Percentiles rank a stretch among this genome's conserved stretches.
These are phyloP conservation scores for Penicillium aurantiogriseum DNA, from an alignment of 2,329 filamentous ascomycete genomes.

Conservation along the genomic window DNA sequence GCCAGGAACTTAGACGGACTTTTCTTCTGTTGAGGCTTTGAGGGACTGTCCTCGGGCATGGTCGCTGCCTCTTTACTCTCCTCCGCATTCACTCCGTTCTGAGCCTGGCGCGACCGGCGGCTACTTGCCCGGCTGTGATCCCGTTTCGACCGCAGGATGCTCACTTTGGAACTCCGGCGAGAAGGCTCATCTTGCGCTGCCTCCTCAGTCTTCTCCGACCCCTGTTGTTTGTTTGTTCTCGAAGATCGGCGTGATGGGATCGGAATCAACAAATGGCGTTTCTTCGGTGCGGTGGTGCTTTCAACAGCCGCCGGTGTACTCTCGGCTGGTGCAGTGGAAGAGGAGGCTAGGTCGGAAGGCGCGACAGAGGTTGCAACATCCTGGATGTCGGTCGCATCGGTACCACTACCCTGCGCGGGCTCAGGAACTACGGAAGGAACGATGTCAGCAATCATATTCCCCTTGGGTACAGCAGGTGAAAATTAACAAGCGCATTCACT, in stretches of 20 bases:
- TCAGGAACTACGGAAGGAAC: slow-evolving; percentile 26
- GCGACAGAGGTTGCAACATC: slow-evolving; percentile 22
- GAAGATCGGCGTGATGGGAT: slow-evolving; percentile 42
- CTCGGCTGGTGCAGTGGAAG: slow-evolving; percentile 7
- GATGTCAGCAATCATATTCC: slow-evolving; percentile 13
- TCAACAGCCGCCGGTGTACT: slow-evolving; percentile 16
- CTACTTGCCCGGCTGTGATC: slow-evolving; percentile 68
- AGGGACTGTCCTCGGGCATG: slow-evolving; percentile 31
- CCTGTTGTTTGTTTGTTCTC: slow-evolving; percentile 36
- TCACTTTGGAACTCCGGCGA: slow-evolving; percentile 63
- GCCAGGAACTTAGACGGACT: slow-evolving; percentile 43
- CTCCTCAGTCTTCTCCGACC: slow-evolving; percentile 35
- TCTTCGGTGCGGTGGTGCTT: slow-evolving; percentile 32
- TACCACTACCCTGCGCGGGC: slow-evolving; percentile 21
- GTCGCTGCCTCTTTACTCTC: slow-evolving; percentile 33
- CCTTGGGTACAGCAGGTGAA: slow-evolving; percentile 1
- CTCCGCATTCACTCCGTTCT: slow-evolving; percentile 33
- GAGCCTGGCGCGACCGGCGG: slow-evolving; percentile 40
- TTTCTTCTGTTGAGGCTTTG: slow-evolving; percentile 43
- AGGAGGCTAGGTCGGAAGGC: slow-evolving; percentile 17
- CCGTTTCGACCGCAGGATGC: slow-evolving; percentile 61
- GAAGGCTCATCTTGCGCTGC: slow-evolving; percentile 43
- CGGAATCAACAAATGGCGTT: slow-evolving; percentile 38
- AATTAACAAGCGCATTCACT: slow-evolving; percentile 16
- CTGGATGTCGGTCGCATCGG: slow-evolving; percentile 25